Evolutionary conservation across 1,139 yeast genomes (phyloP).

Genomic region (Eremothecium gossypii): DNA sequence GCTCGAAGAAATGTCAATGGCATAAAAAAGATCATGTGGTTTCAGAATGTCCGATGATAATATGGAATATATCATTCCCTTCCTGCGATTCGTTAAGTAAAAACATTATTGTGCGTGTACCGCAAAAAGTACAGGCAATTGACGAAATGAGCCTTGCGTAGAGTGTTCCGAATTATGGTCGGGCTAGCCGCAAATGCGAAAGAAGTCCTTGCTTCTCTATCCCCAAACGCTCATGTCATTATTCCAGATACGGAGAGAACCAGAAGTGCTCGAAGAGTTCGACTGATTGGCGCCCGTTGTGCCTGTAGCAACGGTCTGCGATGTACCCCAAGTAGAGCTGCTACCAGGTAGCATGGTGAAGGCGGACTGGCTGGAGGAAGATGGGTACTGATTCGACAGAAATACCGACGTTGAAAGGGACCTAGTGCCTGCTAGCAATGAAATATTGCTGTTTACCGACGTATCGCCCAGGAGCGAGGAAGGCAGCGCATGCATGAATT

Average conservation of each 20-base stretch:
- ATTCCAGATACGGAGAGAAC: conserved; percentile 28
- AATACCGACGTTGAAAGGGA: conserved; percentile 1
- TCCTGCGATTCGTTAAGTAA: background rate
- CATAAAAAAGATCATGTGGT: too few relatives aligned
- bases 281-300: conserved; percentile 1
- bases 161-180: too few relatives aligned
- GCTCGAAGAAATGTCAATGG: too few relatives aligned
- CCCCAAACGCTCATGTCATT: conserved; percentile 32
- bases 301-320: conserved; percentile 6
- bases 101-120: background rate
- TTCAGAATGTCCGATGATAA: background rate
- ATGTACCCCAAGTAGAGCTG: conserved; percentile 3
- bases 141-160: background rate
- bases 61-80: background rate
- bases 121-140: conserved; percentile 2
- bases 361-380: conserved; percentile 3
- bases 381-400: background rate
- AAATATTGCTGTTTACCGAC: background rate
- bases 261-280: conserved; percentile 16
- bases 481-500: conserved; percentile 8
- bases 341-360: conserved; percentile 1
- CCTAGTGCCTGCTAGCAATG: background rate
- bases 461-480: conserved; percentile 7
- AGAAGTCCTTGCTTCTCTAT: conserved; percentile 7
- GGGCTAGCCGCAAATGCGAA: too few relatives aligned